These are phyloP conservation scores for Boletus sp. DNA, from an alignment of 1,284 basidiomycete species.

Conservation along the genomic window DNA sequence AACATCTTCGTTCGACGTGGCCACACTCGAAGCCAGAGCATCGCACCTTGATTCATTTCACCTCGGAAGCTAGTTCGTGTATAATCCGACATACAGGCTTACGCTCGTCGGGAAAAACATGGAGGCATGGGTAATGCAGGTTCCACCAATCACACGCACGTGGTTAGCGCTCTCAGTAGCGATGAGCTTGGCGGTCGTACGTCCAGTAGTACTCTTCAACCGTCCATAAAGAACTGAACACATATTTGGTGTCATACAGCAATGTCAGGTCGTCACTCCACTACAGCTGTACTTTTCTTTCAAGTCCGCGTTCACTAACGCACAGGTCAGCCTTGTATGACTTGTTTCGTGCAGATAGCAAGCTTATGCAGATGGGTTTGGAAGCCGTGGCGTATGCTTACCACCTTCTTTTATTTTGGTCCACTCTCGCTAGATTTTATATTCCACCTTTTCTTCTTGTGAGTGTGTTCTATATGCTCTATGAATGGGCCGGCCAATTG, in stretches of 20 bases:
- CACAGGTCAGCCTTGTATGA: slow-evolving; percentile 54
- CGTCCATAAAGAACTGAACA: slow-evolving; percentile 5
- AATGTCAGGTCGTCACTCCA: slow-evolving; percentile 88
- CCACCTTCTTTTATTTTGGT: slow-evolving; percentile 97
- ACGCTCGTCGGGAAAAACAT: slow-evolving; percentile 38
- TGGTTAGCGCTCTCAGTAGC: slow-evolving; percentile 79
- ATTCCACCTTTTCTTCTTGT: slow-evolving; percentile 99
- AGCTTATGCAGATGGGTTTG: slow-evolving; percentile 10
- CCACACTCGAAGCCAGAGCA: not conserved
- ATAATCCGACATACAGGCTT: slow-evolving; percentile 4
- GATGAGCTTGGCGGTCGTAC: slow-evolving; percentile 80
- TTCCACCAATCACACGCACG: slow-evolving; percentile 84
- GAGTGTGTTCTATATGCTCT: slow-evolving; percentile 33
- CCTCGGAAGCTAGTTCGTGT: not conserved
- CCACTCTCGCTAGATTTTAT: slow-evolving; percentile 91
- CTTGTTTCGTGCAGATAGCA: not conserved
- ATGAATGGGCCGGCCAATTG: not conserved
- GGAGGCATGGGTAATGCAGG: slow-evolving; percentile 85
- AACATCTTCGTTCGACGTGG: slow-evolving; percentile 13
- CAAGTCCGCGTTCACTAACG: slow-evolving; percentile 77
- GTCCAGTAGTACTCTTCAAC: not conserved
- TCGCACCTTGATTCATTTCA: not conserved
- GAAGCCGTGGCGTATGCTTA: slow-evolving; percentile 85
- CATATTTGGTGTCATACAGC: slow-evolving; percentile 47
- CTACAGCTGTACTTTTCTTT: slow-evolving; percentile 92